Evolutionary conservation across 768 basidiomycete species (phyloP), one percentile per base, ranked within the genome.

Genomic region (Auriscalpium microsporum): DNA sequence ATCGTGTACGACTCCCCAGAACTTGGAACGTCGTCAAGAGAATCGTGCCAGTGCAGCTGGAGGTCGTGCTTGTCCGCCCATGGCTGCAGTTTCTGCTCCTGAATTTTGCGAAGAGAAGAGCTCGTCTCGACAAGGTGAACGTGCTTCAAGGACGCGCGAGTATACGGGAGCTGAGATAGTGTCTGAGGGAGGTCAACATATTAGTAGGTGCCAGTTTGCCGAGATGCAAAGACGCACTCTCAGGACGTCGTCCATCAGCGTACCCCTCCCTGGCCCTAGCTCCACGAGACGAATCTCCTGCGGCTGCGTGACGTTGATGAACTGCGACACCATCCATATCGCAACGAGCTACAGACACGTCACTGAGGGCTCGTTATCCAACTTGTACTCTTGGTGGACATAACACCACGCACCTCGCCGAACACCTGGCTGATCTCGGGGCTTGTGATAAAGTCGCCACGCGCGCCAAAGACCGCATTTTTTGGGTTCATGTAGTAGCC

Each of bases 381-480:
- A 45, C 48, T 58, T 51, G 59, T 42, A 45, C 58, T 28, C 21
- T 48, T 13, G 21, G n/a, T 45, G 28, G 34, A 3, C 45, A 23
- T 23, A 55, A 37, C 10, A 42, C 45, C 19, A 68, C 81, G 60
- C 66, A 94, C 95, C 83, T 99, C 95, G 56, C 96, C 96, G 67
- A 98, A 98, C 0, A 90, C 82, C 67, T 97, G 94, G 63, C 83
- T 90, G 52, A 99, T 97, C 69, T 99, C 96, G 2, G 95, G 96
- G 62, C 89, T 93, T 10, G 96, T 99, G 19, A 89, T 87, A 65
- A 98, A 99, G 73, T 99, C 96, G 6, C 96, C 96, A 44, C 77
- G 75, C 0, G 81, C 59, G 11, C 96, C 96, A 64, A 99, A 91
- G 3, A 98, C 86, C 45, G 81, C 76, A 55, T 89, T 77, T 13